Evolutionary conservation across 2,329 filamentous ascomycete species (phyloP), one percentile per base, ranked within the genome.

Genomic region (Periconia digitata): DNA sequence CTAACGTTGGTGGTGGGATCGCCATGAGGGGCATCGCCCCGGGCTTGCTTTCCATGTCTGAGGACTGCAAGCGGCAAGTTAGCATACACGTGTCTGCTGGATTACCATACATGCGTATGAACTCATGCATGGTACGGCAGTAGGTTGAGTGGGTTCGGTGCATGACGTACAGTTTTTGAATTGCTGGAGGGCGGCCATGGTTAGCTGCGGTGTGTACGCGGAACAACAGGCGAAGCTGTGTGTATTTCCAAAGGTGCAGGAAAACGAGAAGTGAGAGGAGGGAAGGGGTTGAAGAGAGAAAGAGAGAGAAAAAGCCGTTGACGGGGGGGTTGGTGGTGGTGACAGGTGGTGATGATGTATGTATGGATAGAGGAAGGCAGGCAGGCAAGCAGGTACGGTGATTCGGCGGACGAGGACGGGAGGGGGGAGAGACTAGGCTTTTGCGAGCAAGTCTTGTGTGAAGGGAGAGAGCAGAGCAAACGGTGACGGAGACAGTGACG

Each of bases 41-140:
- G 88, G 62, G 91, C 92, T 80, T 96, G 91, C 79, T 96, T 96
- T 75, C 92, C 92, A 79, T 96, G 92, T 59, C 92, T 89, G 75
- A 97, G 94, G 75, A 97, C 38, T 40, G 22, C 38, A 22, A 13
- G 10, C 17, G 37, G 27, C 27, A 15, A 10, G 27, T 32, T 32
- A 32, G 27, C n/a, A 10, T 32, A 15, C n/a, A n/a, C n/a, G n/a
- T n/a, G n/a, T n/a, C n/a, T n/a, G n/a, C n/a, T n/a, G n/a, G n/a
- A n/a, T n/a, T n/a, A n/a, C n/a, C n/a, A n/a, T n/a, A n/a, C n/a
- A 32, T 10, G 27, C 10, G 4, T 32, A 3, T 32, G 4, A 13
- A 32, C 12, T 12, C 27, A 27, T 6, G 24, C 27, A 32, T 32
- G 27, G 27, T 13, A 32, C 12, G 7, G 24, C 24, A n/a, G n/a